Conservation (phyloP, 805 yeast species). For the Zygosaccharomyces pseudorouxii region DNA sequence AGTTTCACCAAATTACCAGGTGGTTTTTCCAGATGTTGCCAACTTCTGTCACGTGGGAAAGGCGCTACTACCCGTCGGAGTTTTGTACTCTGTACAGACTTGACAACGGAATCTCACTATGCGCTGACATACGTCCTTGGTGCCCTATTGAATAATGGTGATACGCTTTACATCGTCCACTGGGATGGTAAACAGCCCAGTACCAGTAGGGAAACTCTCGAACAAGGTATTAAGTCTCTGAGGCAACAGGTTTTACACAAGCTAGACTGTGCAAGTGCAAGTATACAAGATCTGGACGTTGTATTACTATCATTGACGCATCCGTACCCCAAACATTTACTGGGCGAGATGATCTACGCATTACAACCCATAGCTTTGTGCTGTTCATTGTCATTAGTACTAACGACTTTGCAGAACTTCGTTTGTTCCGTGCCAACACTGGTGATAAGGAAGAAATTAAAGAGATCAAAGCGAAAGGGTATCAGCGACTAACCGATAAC, state of each 20-base stretch:
- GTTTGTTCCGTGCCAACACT: conserved; percentile 34
- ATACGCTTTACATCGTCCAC: conserved; percentile 65
- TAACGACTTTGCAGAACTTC: conserved; percentile 30
- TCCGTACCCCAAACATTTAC: conserved; percentile 38
- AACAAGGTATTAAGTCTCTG: conserved; percentile 17
- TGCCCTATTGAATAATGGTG: conserved; percentile 74
- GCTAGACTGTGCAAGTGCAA: conserved; percentile 29
- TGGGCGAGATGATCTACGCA: conserved; percentile 36
- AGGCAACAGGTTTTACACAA: conserved; percentile 22
- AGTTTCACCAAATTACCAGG: conserved; percentile 22
- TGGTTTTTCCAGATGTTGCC: conserved; percentile 27
- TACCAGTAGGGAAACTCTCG: conserved; percentile 10
- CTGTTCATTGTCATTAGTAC: conserved; percentile 29
- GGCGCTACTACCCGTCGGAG: conserved; percentile 41
- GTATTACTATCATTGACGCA: conserved; percentile 36
- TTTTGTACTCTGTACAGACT: conserved; percentile 74
- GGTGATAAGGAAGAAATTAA: conserved; percentile 33
- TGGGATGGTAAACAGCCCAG: conserved; percentile 20
- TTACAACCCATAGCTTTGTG: conserved; percentile 33
- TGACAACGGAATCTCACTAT: conserved; percentile 74
- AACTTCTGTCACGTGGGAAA: conserved; percentile 16
- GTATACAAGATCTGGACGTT: conserved; percentile 28
- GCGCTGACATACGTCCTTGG: conserved; percentile 90
- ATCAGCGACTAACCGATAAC: conserved; percentile 17
- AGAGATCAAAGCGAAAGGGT: conserved; percentile 28